Evolutionary conservation across 306 rosid genomes (phyloP).

Genomic region (Castanospermum australe): DNA sequence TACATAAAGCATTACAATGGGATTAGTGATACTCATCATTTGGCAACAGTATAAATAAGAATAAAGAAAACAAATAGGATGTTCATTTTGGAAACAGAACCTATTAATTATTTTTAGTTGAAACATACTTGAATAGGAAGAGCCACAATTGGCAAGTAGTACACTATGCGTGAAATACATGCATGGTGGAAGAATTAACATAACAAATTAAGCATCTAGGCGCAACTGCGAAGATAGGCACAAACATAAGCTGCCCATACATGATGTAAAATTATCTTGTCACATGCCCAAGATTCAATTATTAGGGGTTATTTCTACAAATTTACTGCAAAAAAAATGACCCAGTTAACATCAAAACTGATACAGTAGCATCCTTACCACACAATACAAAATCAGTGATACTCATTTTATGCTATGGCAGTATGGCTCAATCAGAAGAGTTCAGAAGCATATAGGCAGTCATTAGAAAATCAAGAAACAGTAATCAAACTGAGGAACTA

Average conservation of each 20-base stretch:
- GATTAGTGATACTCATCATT: constrained; percentile 26
- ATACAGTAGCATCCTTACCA: neutral
- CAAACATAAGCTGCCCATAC: neutral
- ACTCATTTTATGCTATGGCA: neutral
- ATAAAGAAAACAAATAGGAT: neutral
- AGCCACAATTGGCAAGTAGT: neutral
- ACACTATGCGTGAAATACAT: neutral
- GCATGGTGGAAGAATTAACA: neutral
- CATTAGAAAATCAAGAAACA: neutral
- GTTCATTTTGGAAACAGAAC: constrained; percentile 2
- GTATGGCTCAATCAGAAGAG: neutral
- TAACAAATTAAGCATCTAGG: constrained; percentile 1
- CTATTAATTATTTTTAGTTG: neutral
- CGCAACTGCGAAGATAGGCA: neutral
- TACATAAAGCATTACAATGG: constrained; percentile 13
- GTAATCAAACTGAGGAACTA: neutral
- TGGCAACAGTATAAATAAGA: neutral
- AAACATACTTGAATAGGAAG: neutral
- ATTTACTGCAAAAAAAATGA: neutral
- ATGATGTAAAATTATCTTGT: neutral
- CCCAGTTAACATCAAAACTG: neutral
- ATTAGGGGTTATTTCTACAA: neutral
- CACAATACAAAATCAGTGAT: neutral
- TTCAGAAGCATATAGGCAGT: neutral
- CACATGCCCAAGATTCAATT: neutral